Conservation (phyloP, 148 eudicot species). For the Chenopodium quinoa region DNA sequence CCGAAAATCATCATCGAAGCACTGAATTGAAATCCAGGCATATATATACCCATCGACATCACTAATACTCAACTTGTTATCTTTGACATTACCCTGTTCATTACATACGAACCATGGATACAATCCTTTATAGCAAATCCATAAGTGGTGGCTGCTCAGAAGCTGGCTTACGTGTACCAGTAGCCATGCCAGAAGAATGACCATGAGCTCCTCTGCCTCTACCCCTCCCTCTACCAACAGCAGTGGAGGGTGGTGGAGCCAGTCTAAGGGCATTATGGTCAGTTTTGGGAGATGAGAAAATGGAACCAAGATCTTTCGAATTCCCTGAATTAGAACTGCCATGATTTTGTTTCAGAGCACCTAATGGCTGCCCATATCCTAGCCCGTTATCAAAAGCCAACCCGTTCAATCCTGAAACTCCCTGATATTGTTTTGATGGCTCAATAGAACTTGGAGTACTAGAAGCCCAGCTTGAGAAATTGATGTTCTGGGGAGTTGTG, state of each 20-base stretch:
- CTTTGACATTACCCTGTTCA: slow-evolving; percentile 4
- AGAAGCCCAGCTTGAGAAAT: slow-evolving; percentile 44
- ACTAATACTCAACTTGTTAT: not conserved
- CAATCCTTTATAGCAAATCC: slow-evolving; percentile 57
- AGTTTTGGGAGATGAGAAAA: slow-evolving; percentile 57
- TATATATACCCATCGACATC: not conserved
- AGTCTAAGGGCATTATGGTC: slow-evolving; percentile 64
- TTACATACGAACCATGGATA: not conserved
- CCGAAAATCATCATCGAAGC: not conserved
- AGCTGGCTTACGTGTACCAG: slow-evolving; percentile 37
- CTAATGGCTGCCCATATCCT: slow-evolving; percentile 46
- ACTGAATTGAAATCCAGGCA: not conserved
- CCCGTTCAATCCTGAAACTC: slow-evolving; percentile 34
- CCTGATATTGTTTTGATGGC: slow-evolving; percentile 47
- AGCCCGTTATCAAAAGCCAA: slow-evolving; percentile 35
- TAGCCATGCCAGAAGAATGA: slow-evolving; percentile 29
- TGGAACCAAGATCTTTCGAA: slow-evolving; percentile 66
- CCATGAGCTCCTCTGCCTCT: slow-evolving; percentile 75
- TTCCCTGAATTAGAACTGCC: slow-evolving; percentile 38
- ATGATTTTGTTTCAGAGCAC: slow-evolving; percentile 51
- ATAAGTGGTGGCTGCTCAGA: slow-evolving; percentile 79
- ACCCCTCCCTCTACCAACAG: slow-evolving; percentile 83
- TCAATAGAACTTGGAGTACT: slow-evolving; percentile 32
- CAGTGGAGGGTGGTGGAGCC: slow-evolving; percentile 88
- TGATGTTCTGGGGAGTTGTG: slow-evolving; percentile 31